Evolutionary conservation across 257 asterid species (phyloP), one percentile per base, ranked within the genome.

Genomic region (Petrea volubilis): DNA sequence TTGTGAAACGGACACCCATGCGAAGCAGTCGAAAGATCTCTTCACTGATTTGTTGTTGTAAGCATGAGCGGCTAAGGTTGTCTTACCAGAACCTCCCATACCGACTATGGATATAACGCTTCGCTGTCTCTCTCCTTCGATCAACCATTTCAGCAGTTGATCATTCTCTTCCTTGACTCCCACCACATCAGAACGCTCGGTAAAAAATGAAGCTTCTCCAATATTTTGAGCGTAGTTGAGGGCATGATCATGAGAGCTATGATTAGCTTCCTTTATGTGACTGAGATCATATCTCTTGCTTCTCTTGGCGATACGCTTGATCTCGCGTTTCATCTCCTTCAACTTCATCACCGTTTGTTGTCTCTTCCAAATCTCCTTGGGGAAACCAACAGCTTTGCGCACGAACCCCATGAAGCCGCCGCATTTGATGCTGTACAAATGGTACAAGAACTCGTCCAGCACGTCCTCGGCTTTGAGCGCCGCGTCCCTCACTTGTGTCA

Each of bases 261-360:
- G 70, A 46, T 40, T n/a, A n/a, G n/a, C 58, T 47, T 49, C 71
- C 21, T 31, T 34, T 15, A 36, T 66, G 60, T 66, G 59, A 23
- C 60, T 66, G 11, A 66, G 71, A 66, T 66, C 71, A 15, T 66
- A 66, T 8, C 71, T 51, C 60, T 18, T 66, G n/a, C 64, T 58
- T 15, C 64, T 28, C 24, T 58, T n/a, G 0, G 71, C 71, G 6
- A 66, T 66, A 8, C 21, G 49, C 64, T 17, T 28, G 71, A 66
- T 66, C 33, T 47, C 71, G 11, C 49, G 49, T 2, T 31, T 47
- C 47, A 66, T 43, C 11, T 47, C 60, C 60, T 58, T 58, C 43
- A 58, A n/a, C 43, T 1, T 10, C 5, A 5, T 14, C 2, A 1
- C 64, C 0, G 64, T 58, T 7, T 8, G 64, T 4, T 13, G 9